Base-by-base conservation (phyloP, 495 filamentous ascomycete genomes). In the Aspergillus diversus region DNA sequence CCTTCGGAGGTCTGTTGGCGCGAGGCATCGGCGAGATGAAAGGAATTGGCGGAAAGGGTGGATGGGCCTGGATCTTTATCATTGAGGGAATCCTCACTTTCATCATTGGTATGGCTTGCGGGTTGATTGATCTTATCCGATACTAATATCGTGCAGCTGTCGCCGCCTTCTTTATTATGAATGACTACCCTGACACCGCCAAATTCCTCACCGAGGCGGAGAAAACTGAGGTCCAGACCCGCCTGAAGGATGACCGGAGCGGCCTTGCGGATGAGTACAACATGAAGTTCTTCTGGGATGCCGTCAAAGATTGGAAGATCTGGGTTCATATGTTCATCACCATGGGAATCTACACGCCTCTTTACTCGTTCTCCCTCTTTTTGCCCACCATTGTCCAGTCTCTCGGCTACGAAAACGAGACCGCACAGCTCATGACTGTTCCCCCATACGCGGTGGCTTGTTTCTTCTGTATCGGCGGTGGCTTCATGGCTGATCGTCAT, bases 401-500 rank as follows among this genome's bases (percentile, higher is more conserved):
- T 49, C 76, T 84, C 63, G 82, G 81, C 3, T 83, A 82, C 62
- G 75, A 60, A 12, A 71, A 77, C 31, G 73, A 80, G 27, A 71
- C 75, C n/a, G 80, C 82, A 5, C 81, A 85, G 62, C 73, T 84
- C 1, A 79, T 83, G 57, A 80, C 77, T 31, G 80, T 84, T 4
- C 81, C 82, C 7, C 81, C 83, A 4, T 83, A 83, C 62, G 76
- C 80, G 31, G 69, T 73, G 7, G 81, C 82, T 9, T 61, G 58
- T 17, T 31, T 61, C 6, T 61, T 61, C 46, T 65, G 63, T 13
- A 61, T 65, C 47, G 34, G 46, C 17, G 53, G 57, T 27, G 63
- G 63, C 0, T 57, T 57, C 31, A 5, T 65, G 16, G 58, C 58
- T 7, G 63, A 65, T 53, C 27, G 51, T 5, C 57, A 60, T 33